Evolutionary conservation across 2,329 filamentous ascomycete genomes (phyloP).

Genomic region (Pleomassaria siparia): DNA sequence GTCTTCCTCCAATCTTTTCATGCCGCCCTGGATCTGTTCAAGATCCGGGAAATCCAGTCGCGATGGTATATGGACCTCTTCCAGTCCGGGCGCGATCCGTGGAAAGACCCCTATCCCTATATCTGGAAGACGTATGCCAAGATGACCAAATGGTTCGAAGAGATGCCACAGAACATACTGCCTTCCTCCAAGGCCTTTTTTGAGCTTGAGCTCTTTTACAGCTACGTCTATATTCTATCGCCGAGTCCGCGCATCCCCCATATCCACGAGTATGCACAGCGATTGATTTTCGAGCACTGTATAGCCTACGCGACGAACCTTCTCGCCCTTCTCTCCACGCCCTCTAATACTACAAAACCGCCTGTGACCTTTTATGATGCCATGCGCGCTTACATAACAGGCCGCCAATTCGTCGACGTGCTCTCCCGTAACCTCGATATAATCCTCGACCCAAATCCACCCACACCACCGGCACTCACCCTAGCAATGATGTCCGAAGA

Average conservation of each 20-base stretch:
- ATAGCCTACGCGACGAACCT: conserved; percentile 79
- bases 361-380: conserved; percentile 88
- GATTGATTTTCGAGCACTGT: conserved; percentile 82
- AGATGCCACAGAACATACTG: conserved; percentile 67
- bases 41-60: conserved; percentile 82
- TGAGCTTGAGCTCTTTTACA: conserved; percentile 86
- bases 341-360: conserved; percentile 58
- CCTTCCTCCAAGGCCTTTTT: conserved; percentile 73
- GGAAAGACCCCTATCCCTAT: conserved; percentile 68
- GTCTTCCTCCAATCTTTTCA: conserved; percentile 62
- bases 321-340: conserved; percentile 61
- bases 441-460: conserved; percentile 45
- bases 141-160: conserved; percentile 79
- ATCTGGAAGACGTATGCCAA: conserved; percentile 75
- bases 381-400: conserved; percentile 75
- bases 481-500: conserved; percentile 33
- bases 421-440: conserved; percentile 56
- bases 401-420: conserved; percentile 59
- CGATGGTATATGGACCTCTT: conserved; percentile 88
- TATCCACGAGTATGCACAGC: conserved; percentile 74
- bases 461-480: conserved; percentile 42
- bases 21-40: conserved; percentile 75
- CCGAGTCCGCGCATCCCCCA: conserved; percentile 73
- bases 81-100: conserved; percentile 70
- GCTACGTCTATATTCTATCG: conserved; percentile 85